Percentiles rank a stretch among this genome's conserved stretches.
Evolutionary conservation across 108 stramenopile species (phyloP).

Genomic region (Cyclotella sp.): DNA sequence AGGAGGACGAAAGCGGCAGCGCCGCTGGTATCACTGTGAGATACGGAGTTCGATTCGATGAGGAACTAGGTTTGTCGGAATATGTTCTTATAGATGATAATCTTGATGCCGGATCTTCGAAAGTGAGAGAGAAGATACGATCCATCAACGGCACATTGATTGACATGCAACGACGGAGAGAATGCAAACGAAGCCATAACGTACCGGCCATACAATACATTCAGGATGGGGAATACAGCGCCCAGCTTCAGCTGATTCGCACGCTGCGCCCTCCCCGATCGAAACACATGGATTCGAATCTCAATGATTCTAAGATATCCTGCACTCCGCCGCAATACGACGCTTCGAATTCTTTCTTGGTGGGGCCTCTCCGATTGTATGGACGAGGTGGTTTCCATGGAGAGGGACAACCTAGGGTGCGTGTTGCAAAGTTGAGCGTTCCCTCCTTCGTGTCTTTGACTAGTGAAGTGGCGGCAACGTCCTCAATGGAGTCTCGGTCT

Average conservation of each 20-base stretch:
- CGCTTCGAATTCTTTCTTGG: constrained; percentile 58
- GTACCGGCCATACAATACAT: constrained; percentile 31
- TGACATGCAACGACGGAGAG: constrained; percentile 29
- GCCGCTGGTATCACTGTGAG: too few species aligned
- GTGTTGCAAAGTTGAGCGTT: constrained; percentile 27
- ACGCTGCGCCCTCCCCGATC: constrained; percentile 67
- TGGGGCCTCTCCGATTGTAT: constrained; percentile 54
- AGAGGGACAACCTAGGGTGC: constrained; percentile 48
- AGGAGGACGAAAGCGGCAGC: too few species aligned
- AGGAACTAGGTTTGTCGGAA: too few species aligned
- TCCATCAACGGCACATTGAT: constrained; percentile 54
- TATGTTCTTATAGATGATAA: too few species aligned
- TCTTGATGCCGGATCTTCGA: background rate
- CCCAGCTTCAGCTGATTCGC: constrained; percentile 63
- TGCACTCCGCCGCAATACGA: constrained; percentile 60
- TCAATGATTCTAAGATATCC: constrained; percentile 19
- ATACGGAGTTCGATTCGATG: too few species aligned
- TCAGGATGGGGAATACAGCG: constrained; percentile 45
- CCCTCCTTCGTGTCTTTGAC: background rate
- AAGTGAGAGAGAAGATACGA: constrained; percentile 10
- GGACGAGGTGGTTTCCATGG: constrained; percentile 37
- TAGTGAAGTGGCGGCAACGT: background rate
- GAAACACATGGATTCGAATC: constrained; percentile 41
- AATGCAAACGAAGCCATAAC: background rate
- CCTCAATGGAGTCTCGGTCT: constrained; percentile 1